Percentiles rank a stretch among this genome's conserved stretches.
These are phyloP conservation scores for Nigrospora sphaerica DNA, from an alignment of 2,329 filamentous ascomycete species.

Conservation along the genomic window DNA sequence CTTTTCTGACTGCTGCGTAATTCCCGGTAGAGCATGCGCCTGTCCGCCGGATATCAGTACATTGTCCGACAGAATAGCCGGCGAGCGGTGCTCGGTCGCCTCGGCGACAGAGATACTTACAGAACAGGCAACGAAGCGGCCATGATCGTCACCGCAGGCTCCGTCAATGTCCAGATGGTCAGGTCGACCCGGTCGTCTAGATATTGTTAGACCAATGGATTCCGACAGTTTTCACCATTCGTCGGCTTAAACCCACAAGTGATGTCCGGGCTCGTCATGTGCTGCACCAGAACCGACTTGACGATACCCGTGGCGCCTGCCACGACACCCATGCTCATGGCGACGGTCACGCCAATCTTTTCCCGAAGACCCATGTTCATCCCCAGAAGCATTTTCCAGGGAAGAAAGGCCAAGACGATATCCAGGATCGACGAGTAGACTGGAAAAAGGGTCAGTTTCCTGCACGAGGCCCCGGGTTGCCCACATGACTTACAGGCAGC, in stretches of 20 bases:
- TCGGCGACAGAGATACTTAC: slow-evolving; percentile 11
- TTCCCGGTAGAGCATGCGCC: slow-evolving; percentile 26
- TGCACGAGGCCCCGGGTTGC: fast-evolving
- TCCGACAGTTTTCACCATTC: background rate
- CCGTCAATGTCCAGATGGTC: slow-evolving; percentile 26
- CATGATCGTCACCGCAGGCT: slow-evolving; percentile 28
- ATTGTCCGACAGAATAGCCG: too few species aligned
- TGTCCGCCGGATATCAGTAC: slow-evolving; percentile 1
- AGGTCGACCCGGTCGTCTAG: slow-evolving; percentile 23
- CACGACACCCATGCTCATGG: slow-evolving; percentile 28
- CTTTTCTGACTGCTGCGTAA: slow-evolving; percentile 21
- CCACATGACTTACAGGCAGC: slow-evolving; percentile 18
- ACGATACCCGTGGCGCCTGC: slow-evolving; percentile 25
- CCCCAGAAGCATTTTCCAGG: slow-evolving; percentile 25
- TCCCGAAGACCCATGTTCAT: slow-evolving; percentile 23
- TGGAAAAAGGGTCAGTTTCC: slow-evolving; percentile 5
- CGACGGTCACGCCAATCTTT: slow-evolving; percentile 24
- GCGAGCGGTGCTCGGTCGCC: too few species aligned
- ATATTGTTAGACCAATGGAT: background rate
- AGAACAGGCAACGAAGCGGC: slow-evolving; percentile 25
- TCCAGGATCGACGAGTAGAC: slow-evolving; percentile 27
- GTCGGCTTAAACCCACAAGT: slow-evolving; percentile 11
- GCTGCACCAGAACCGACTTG: slow-evolving; percentile 22
- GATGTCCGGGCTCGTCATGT: slow-evolving; percentile 23
- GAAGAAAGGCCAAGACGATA: slow-evolving; percentile 24